Base-by-base conservation (phyloP, 768 basidiomycete genomes). In the Boletus sp. region DNA sequence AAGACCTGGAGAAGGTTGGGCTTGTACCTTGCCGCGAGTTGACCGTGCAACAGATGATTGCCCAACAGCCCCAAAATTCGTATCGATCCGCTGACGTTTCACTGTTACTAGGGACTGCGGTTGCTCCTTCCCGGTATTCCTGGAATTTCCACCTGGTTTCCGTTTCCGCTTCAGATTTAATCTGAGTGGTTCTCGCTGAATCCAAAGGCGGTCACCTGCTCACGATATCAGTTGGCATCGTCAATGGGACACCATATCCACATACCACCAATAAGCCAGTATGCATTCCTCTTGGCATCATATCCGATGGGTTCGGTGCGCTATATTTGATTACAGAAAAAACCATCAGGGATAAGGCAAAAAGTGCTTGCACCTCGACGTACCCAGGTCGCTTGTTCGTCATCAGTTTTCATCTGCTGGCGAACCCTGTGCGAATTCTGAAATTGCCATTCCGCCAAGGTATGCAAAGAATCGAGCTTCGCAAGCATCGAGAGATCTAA, bases 271-370 rank as follows among this genome's bases (percentile, higher is more conserved):
- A 94, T 89, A 24, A 92, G 71, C 91, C 91, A 93, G 67, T 92
- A 94, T 0, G 87, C 85, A 68, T 92, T 92, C 7, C 75, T 77
- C 66, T 86, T 86, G 40, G 81, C 80, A 64, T 94, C 92, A 61
- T 89, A 92, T 7, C 92, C 92, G 58, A 94, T 82, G 9, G 92
- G 92, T 64, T 92, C 89, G 54, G 89, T 84, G 28, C 92, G 87
- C 92, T 94, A 55, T 39, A 48, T 67, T 40, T 52, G 47, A 49
- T 7, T 12, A 18, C 50, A 49, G 32, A 40, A 33, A 50, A 47
- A 18, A n/a, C 15, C 11, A 55, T 56, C 32, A 55, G 47, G 39
- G 45, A 50, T 14, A 37, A 33, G 20, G 54, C 29, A 14, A 17
- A 44, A 46, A 37, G 17, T 18, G n/a, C 2, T 15, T 6, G 7